Base-by-base conservation (phyloP, 805 yeast genomes). In the Teunomyces tritomae region DNA sequence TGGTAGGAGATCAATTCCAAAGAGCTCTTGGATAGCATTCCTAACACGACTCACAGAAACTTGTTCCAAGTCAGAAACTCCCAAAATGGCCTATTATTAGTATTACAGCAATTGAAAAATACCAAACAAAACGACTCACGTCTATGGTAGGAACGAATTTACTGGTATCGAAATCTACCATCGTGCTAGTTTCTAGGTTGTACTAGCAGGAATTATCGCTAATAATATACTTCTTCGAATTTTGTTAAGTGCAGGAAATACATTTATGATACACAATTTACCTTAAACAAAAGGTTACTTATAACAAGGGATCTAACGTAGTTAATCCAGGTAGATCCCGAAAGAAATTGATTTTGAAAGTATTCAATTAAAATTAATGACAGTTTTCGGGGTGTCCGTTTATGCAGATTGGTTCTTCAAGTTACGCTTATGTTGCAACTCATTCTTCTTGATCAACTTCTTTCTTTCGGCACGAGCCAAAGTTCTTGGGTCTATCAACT, bases 401-500 rank as follows among this genome's bases (percentile, higher is more conserved):
- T 34, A 28, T 46, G 49, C 35, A 20, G 52, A 33, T 49, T 46
- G 59, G 50, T 74, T 74, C 60, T 76, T 77, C 61, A 83, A 71
- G 65, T 91, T 91, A 63, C 87, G 82, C 74, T 88, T 89, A 55
- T 89, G 96, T 66, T 89, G 97, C 49, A 81, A 68, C 62, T 79
- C 83, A 65, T 90, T 90, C 81, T 85, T 88, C 79, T 89, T 89
- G 44, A 92, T 77, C 58, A 90, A 78, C 60, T 75, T 80, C 81
- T 87, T 87, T 71, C 97, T 85, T 61, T 89, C 96, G 46, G 79
- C 81, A 71, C 98, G 83, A 51, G 68, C 71, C 65, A 92, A 76
- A 28, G 85, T 76, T 73, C 98, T 83, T 56, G 98, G 98, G 65
- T 91, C 97, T 39, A 89, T 73, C 57, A 89, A 73, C 58, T 87